Evolutionary conservation across 805 yeast species (phyloP).

Genomic region (Yamadazyma kitorensis): DNA sequence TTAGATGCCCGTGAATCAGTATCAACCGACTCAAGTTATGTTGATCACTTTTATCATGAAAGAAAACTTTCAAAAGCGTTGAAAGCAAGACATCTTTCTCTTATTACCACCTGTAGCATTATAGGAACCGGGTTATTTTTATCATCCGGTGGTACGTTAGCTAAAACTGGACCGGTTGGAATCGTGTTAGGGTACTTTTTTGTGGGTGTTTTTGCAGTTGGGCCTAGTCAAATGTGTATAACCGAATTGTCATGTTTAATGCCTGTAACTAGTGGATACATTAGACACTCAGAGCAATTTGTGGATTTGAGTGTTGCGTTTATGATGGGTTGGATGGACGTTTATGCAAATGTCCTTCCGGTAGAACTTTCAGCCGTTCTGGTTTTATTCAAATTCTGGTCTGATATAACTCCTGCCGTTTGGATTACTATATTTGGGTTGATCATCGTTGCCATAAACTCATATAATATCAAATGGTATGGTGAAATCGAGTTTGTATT

Average conservation of each 20-base stretch:
- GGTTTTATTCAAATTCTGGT: constrained; percentile 46
- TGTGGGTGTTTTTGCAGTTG: constrained; percentile 42
- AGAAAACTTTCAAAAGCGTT: constrained; percentile 14
- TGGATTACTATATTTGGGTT: constrained; percentile 44
- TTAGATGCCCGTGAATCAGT: neutral
- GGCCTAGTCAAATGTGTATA: constrained; percentile 38
- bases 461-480: constrained; percentile 34
- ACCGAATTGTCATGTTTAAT: constrained; percentile 37
- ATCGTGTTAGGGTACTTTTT: constrained; percentile 47
- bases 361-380: constrained; percentile 47
- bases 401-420: constrained; percentile 41
- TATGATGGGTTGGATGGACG: constrained; percentile 44
- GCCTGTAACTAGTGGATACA: constrained; percentile 36
- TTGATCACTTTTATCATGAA: constrained; percentile 16
- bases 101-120: constrained; percentile 22
- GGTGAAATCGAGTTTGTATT: constrained; percentile 29
- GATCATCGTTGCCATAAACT: constrained; percentile 31
- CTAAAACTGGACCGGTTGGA: constrained; percentile 42
- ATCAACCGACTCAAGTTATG: constrained; percentile 1
- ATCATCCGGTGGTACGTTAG: constrained; percentile 50
- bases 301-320: constrained; percentile 46
- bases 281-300: constrained; percentile 36
- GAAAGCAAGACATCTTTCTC: constrained; percentile 18
- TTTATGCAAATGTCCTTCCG: constrained; percentile 35
- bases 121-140: constrained; percentile 55